Evolutionary conservation across 768 basidiomycete genomes (phyloP).

Genomic region (Hebeloma cylindrosporum): DNA sequence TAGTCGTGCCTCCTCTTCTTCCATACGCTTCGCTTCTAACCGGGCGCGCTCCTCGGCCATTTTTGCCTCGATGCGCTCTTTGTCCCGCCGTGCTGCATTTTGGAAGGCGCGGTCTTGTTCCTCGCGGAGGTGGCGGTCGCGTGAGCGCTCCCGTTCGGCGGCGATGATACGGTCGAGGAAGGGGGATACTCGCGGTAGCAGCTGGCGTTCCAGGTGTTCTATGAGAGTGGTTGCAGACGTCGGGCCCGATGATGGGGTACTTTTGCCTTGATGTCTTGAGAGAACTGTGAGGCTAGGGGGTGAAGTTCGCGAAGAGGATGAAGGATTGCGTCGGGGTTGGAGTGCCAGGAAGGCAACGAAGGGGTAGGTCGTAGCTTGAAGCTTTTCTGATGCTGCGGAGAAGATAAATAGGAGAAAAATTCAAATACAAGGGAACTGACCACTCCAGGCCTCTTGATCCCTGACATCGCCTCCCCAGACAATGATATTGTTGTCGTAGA

Average conservation of each 20-base stretch:
- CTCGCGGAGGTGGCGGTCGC: constrained; percentile 64
- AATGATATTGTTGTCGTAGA: constrained; percentile 73
- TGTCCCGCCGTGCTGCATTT: constrained; percentile 63
- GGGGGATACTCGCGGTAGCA: constrained; percentile 80
- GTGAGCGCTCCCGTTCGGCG: constrained; percentile 47
- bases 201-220: constrained; percentile 63
- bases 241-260: constrained; percentile 37
- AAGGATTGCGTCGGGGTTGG: constrained; percentile 62
- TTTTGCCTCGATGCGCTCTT: constrained; percentile 60
- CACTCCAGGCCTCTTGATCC: constrained; percentile 78
- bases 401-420: constrained; percentile 7
- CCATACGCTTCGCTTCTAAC: constrained; percentile 31
- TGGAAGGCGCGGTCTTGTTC: constrained; percentile 82
- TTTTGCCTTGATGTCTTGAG: constrained; percentile 79
- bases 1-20: constrained; percentile 34
- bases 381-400: constrained; percentile 16
- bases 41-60: constrained; percentile 43
- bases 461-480: constrained; percentile 94
- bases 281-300: constrained; percentile 72
- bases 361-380: constrained; percentile 89
- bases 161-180: constrained; percentile 66
- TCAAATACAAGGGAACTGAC: constrained; percentile 24
- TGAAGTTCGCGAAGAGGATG: constrained; percentile 32
- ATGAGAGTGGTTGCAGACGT: constrained; percentile 67
- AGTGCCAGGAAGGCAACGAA: constrained; percentile 91